Percentiles rank a stretch among this genome's conserved stretches.
Evolutionary conservation across 306 rosid genomes (phyloP).

Genomic region (Trifolium repens): DNA sequence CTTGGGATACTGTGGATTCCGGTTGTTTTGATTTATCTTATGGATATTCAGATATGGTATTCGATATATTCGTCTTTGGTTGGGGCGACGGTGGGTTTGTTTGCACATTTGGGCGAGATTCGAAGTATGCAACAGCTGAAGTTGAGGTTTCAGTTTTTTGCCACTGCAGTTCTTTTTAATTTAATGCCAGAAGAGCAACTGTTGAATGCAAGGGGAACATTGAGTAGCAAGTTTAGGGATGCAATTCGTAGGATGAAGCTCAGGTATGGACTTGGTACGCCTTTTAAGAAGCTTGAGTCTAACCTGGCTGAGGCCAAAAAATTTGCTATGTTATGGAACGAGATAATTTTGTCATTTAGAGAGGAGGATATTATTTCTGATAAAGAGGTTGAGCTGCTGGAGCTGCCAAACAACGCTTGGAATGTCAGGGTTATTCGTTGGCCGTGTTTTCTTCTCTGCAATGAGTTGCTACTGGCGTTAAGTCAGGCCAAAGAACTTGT

Average conservation of each 20-base stretch:
- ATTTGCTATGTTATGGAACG: conserved; percentile 93
- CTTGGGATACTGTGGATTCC: conserved; percentile 83
- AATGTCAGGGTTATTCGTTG: conserved; percentile 88
- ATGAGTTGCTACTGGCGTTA: conserved; percentile 82
- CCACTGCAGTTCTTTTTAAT: conserved; percentile 85
- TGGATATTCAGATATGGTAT: conserved; percentile 97
- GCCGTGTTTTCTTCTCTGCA: conserved; percentile 95
- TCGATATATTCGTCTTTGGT: conserved; percentile 86
- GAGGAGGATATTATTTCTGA: conserved; percentile 93
- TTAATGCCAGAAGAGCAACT: conserved; percentile 91
- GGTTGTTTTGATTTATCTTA: conserved; percentile 77
- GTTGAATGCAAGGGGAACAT: conserved; percentile 65
- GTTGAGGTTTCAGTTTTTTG: conserved; percentile 91
- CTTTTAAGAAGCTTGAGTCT: conserved; percentile 82
- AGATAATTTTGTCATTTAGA: conserved; percentile 76
- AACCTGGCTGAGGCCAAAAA: conserved; percentile 76
- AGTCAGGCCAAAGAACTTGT: conserved; percentile 87
- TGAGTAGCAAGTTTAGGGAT: conserved; percentile 69
- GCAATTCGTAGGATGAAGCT: conserved; percentile 78
- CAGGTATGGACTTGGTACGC: conserved; percentile 87
- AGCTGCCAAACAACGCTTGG: conserved; percentile 82
- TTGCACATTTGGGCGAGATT: conserved; percentile 93
- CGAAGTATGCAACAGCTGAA: conserved; percentile 78
- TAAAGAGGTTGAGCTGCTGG: conserved; percentile 74
- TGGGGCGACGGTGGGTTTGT: conserved; percentile 83